Evolutionary conservation across 257 asterid genomes (phyloP), one percentile per base, ranked within the genome.

Genomic region (Thymus quinquecostatus): DNA sequence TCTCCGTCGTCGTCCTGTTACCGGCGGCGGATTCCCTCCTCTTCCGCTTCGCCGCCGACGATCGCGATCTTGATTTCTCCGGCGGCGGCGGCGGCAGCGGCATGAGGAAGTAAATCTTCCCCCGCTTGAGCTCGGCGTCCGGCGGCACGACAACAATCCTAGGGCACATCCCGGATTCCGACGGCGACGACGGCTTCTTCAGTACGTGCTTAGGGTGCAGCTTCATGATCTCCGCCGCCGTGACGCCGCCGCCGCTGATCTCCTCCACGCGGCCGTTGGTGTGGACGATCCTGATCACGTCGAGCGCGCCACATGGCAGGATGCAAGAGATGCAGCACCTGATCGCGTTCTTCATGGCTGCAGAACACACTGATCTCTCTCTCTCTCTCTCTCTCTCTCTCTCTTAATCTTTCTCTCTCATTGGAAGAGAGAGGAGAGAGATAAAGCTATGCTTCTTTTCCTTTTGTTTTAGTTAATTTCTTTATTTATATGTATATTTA

Each of bases 261-360:
- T 91, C 98, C 63, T 94, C 97, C 7, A 91, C 97, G 41, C 83
- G 82, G 55, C 98, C 98, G 65, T 87, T 89, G 2, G 91, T 64
- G 66, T 93, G 98, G n/a, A 93, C 96, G 36, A 94, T 91, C 56
- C 98, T 81, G 77, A 94, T 85, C 60, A 94, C 98, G 78, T 94
- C 98, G 10, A 94, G 90, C 1, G 96, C 88, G 3, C 98, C 98
- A 74, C 98, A 94, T 28, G 98, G 98, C 27, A 91, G 87, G 75
- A 94, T 94, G 93, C 98, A 94, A 43, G 98, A 91, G 81, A 94
- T 94, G 96, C 97, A 94, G 75, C 98, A 94, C 75, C 95, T 85
- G 34, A 94, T 82, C 13, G 89, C 60, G 80, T 82, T 86, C 76
- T 79, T 93, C 98, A 92, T 92, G 65, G 66, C 70, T 4, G 29